Conservation (phyloP, 192 early-diverging fungal genomes). For the Chytriomyces sp. region DNA sequence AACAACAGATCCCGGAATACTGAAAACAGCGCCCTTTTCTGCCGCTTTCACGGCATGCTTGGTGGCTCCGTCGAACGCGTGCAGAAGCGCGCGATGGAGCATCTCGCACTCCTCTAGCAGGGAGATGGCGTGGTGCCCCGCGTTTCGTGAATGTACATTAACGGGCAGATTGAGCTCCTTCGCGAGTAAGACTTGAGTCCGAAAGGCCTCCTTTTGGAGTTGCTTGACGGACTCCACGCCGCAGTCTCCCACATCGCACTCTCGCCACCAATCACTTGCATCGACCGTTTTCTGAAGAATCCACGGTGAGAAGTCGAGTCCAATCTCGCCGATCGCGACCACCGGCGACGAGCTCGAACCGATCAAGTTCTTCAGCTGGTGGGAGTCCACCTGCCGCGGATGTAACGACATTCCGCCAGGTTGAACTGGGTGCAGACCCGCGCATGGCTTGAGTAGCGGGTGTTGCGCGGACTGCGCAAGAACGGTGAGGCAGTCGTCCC, state of each 20-base stretch:
- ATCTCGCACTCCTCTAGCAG: constrained; percentile 37
- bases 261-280: too few species aligned
- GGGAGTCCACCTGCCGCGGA: neutral
- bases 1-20: constrained; percentile 40
- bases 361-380: constrained; percentile 21
- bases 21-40: constrained; percentile 34
- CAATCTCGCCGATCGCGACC: constrained; percentile 48
- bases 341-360: neutral
- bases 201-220: constrained; percentile 41
- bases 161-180: constrained; percentile 35
- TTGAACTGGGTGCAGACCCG: constrained; percentile 43
- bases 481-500: constrained; percentile 12
- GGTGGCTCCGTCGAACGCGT: constrained; percentile 54
- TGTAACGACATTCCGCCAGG: neutral
- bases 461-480: constrained; percentile 5
- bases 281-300: constrained; percentile 14
- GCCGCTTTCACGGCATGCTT: constrained; percentile 42
- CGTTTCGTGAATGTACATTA: constrained; percentile 54
- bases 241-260: too few species aligned
- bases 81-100: constrained; percentile 36
- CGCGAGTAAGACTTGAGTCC: constrained; percentile 35
- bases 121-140: constrained; percentile 52
- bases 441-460: constrained; percentile 16
- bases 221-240: constrained; percentile 27
- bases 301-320: constrained; percentile 53